phyloP scores from a whole-genome alignment of 305 asterid genomes.

The Solanum hybrid region DNA sequence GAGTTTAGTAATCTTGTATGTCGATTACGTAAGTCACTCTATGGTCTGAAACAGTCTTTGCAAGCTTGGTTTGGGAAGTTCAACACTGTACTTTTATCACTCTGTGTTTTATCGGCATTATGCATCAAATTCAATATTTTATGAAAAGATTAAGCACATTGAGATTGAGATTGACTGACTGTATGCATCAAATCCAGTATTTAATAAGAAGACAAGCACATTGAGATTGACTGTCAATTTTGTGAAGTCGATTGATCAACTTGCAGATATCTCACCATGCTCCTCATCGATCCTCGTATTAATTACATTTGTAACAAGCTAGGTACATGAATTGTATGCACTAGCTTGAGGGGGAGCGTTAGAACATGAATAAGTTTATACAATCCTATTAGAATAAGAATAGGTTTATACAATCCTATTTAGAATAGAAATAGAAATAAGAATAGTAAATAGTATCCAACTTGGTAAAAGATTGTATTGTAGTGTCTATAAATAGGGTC shows the following conservation, averaged over 20 bases:
- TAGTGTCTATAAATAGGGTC: neutral
- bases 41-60: neutral
- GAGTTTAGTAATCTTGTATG: neutral
- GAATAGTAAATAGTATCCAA: neutral
- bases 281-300: neutral
- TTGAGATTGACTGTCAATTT: neutral
- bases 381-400: too few species aligned
- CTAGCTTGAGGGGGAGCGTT: neutral
- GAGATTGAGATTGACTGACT: neutral
- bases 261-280: neutral
- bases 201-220: neutral
- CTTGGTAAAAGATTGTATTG: neutral
- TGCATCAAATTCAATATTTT: neutral
- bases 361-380: neutral
- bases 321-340: neutral
- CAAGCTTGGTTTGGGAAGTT: neutral
- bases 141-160: neutral
- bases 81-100: neutral
- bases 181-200: too few species aligned
- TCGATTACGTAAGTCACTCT: neutral
- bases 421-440: neutral
- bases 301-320: neutral
- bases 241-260: neutral
- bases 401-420: neutral
- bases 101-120: neutral